Evolutionary conservation across 1,139 yeast species (phyloP).

Genomic region (Diutina scorzettiae): DNA sequence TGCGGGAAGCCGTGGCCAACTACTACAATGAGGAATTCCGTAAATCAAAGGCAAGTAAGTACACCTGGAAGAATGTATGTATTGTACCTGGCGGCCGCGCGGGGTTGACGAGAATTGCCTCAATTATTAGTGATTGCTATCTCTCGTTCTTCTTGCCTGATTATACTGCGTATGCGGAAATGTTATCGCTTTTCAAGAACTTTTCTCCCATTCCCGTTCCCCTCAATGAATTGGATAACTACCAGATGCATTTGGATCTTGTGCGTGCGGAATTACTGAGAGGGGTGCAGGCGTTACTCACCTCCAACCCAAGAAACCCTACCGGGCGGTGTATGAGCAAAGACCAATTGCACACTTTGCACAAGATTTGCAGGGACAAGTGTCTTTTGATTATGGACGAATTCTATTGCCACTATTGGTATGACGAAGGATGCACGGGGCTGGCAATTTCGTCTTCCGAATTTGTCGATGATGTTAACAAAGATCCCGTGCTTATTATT

Average conservation of each 20-base stretch:
- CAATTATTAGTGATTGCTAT: conserved; percentile 51
- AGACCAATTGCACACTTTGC: conserved; percentile 40
- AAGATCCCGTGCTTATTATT: conserved; percentile 50
- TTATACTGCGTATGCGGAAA: conserved; percentile 64
- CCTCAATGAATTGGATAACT: conserved; percentile 46
- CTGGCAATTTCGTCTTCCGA: conserved; percentile 45
- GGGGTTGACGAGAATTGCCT: conserved; percentile 56
- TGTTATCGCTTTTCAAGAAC: conserved; percentile 54
- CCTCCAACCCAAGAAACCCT: conserved; percentile 59
- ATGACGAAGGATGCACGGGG: conserved; percentile 48
- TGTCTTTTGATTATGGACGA: conserved; percentile 60
- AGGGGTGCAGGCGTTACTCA: conserved; percentile 51
- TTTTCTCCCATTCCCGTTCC: conserved; percentile 63
- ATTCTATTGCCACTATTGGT: conserved; percentile 52
- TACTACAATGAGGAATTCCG: conserved; percentile 49
- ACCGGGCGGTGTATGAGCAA: conserved; percentile 49
- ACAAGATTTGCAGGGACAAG: conserved; percentile 43
- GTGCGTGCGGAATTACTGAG: conserved; percentile 44
- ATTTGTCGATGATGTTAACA: conserved; percentile 44
- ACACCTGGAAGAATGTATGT: conserved; percentile 55
- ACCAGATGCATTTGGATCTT: conserved; percentile 45
- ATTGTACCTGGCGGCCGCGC: conserved; percentile 65
- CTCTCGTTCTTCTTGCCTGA: conserved; percentile 56
- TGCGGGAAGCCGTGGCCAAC: conserved; percentile 53
- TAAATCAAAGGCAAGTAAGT: conserved; percentile 36